Conservation (phyloP, 805 yeast species). For the Kockiozyma suomiensis region DNA sequence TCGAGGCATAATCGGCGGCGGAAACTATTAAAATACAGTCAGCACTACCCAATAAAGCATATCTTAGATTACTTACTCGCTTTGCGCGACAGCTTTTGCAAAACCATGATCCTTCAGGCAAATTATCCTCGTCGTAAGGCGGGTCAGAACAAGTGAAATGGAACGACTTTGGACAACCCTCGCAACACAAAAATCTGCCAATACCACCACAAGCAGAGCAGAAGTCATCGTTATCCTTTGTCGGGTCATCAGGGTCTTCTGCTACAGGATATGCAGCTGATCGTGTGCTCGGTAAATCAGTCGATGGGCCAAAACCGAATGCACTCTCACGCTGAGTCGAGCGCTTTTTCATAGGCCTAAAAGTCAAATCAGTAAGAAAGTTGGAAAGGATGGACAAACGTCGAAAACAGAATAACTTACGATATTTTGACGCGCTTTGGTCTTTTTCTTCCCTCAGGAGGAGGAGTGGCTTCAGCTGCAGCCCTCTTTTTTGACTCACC, state of each 20-base stretch:
- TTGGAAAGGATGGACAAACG: no score
- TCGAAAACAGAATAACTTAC: constrained; percentile 9
- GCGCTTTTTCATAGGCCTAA: constrained; percentile 32
- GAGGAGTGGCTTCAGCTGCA: constrained; percentile 20
- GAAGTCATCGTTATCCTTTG: constrained; percentile 73
- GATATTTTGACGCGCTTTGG: constrained; percentile 29
- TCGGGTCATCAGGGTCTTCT: constrained; percentile 41
- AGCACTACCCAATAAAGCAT: constrained; percentile 5
- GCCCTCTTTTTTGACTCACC: background rate
- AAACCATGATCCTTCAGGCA: constrained; percentile 90
- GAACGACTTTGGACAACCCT: constrained; percentile 86
- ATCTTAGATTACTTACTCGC: constrained; percentile 24
- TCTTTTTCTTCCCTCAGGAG: constrained; percentile 26
- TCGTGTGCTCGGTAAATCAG: constrained; percentile 43
- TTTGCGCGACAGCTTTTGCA: constrained; percentile 73
- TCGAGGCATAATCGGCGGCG: constrained; percentile 42
- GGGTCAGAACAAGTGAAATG: constrained; percentile 92
- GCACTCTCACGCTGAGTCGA: constrained; percentile 45
- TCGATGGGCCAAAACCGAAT: constrained; percentile 47
- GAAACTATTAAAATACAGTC: constrained; percentile 33
- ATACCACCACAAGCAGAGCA: constrained; percentile 89
- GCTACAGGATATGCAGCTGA: constrained; percentile 34
- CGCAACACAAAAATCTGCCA: constrained; percentile 92
- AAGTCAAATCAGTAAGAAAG: background rate
- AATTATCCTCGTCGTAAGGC: constrained; percentile 69